These are phyloP conservation scores for Discostella stelligera DNA, from an alignment of 352 stramenopile species.

Conservation along the genomic window DNA sequence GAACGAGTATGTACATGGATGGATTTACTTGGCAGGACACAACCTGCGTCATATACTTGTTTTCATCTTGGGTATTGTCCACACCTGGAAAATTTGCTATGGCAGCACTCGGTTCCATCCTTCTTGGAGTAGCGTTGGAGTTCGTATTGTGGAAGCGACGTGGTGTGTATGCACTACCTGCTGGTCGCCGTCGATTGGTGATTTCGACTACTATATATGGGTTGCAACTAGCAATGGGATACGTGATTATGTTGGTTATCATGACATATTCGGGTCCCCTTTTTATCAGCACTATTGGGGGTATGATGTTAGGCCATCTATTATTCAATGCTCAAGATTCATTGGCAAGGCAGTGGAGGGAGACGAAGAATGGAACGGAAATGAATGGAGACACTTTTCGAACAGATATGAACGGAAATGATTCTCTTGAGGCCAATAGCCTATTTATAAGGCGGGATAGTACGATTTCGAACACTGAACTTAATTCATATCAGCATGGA, in stretches of 20 bases:
- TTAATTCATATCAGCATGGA: constrained; percentile 27
- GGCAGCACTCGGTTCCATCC: constrained; percentile 59
- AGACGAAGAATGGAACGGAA: constrained; percentile 1
- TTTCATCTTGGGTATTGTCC: constrained; percentile 64
- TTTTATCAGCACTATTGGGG: constrained; percentile 61
- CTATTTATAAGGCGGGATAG: background rate
- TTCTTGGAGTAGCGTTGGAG: constrained; percentile 69
- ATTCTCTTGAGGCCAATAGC: background rate
- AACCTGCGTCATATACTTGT: constrained; percentile 77
- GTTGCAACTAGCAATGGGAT: constrained; percentile 73
- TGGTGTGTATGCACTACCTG: constrained; percentile 41
- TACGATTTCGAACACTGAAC: background rate
- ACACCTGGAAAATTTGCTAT: constrained; percentile 55
- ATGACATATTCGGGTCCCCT: constrained; percentile 77
- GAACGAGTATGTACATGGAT: constrained; percentile 83
- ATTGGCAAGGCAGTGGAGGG: constrained; percentile 13
- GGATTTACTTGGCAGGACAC: constrained; percentile 75
- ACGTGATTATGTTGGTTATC: constrained; percentile 75
- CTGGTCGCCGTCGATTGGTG: constrained; percentile 42
- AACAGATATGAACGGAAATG: background rate
- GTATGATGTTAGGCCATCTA: constrained; percentile 68
- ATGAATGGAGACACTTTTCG: background rate
- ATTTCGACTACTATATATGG: constrained; percentile 64
- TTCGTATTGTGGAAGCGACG: constrained; percentile 58
- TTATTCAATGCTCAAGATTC: constrained; percentile 71